phyloP scores from a whole-genome alignment of 2,329 filamentous ascomycete genomes.

The Aspergillus pseudoglaucus region DNA sequence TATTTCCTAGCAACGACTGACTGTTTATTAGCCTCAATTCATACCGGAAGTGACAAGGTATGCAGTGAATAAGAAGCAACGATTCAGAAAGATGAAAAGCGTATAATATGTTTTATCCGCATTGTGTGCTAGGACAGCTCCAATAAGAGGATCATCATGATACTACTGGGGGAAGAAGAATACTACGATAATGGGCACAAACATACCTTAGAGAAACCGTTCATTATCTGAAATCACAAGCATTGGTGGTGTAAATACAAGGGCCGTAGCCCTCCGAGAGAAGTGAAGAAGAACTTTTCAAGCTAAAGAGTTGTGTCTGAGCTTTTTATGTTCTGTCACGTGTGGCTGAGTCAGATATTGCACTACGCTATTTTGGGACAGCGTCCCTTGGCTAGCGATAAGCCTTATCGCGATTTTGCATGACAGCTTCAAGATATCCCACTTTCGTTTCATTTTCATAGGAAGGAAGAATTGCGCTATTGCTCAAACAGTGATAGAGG shows the following conservation, averaged over 20 bases:
- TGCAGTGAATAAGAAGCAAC: slow-evolving; percentile 3
- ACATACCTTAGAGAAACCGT: slow-evolving; percentile 25
- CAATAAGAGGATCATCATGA: slow-evolving; percentile 63
- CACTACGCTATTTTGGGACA: not conserved
- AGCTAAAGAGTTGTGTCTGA: not conserved
- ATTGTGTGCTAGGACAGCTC: slow-evolving; percentile 65
- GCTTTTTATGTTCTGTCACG: not conserved
- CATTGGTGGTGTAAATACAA: slow-evolving; percentile 5
- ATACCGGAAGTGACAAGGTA: not conserved
- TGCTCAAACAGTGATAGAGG: not conserved
- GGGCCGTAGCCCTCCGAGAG: slow-evolving; percentile 26
- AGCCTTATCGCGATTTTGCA: too few species aligned
- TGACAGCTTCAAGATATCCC: not conserved
- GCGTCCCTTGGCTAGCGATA: too few species aligned
- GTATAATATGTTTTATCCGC: slow-evolving; percentile 58
- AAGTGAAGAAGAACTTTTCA: slow-evolving; percentile 8
- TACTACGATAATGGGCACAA: not conserved
- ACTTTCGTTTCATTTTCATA: too few species aligned
- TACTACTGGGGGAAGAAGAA: slow-evolving; percentile 3
- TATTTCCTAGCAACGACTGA: slow-evolving; percentile 26
- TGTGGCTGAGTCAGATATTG: not conserved
- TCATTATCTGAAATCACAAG: slow-evolving; percentile 21
- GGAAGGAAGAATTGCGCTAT: too few species aligned
- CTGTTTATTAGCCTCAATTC: slow-evolving; percentile 17
- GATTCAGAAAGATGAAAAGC: slow-evolving; percentile 31